Base-by-base conservation (phyloP, 345 rosid species). In the Clarkia xantiana region DNA sequence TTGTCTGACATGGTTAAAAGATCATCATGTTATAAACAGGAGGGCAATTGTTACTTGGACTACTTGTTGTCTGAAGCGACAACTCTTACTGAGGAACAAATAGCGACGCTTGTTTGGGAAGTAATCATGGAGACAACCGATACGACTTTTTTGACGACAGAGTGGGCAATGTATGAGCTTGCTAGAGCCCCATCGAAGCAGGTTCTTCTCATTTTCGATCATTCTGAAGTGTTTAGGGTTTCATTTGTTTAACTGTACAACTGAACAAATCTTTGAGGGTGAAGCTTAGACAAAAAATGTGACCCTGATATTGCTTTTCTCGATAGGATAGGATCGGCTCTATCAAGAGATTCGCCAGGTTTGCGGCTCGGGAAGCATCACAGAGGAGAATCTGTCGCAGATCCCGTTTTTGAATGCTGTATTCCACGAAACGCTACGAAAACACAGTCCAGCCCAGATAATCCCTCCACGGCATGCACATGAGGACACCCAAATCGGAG, bases 101-200 rank as follows among this genome's bases (percentile, higher is more conserved):
- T 76, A 14, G 56, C 76, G 14, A 74, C 66, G 65, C 59, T 90
- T 67, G 40, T 83, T 14, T 83, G 96, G 93, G 96, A 90, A 59
- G 48, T 75, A 2, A 79, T 86, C 13, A 79, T 83, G 4, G 96
- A 86, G 65, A 62, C 80, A 22, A 42, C 93, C 3, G 96, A 86
- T 53, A 79, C 94, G 14, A 79, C 88, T 53, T 53, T 83, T 74
- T 86, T 83, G 17, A 58, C 89, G 51, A 63, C 93, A 25, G 97
- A 90, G 68, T 90, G 97, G 97, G 94, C 94, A 0, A 60, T 86
- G 11, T 83, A 79, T 52, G 86, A 90, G 57, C 94, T 90, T 4
- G 96, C 96, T 6, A 83, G 76, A 55, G 67, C 75, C 62, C 76
- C 71, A 20, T 54, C 12, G 22, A 62, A 64, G 2, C 97, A 81